Evolutionary conservation across 345 rosid species (phyloP), one percentile per base, ranked within the genome.

Genomic region (Euphorbia peplus): DNA sequence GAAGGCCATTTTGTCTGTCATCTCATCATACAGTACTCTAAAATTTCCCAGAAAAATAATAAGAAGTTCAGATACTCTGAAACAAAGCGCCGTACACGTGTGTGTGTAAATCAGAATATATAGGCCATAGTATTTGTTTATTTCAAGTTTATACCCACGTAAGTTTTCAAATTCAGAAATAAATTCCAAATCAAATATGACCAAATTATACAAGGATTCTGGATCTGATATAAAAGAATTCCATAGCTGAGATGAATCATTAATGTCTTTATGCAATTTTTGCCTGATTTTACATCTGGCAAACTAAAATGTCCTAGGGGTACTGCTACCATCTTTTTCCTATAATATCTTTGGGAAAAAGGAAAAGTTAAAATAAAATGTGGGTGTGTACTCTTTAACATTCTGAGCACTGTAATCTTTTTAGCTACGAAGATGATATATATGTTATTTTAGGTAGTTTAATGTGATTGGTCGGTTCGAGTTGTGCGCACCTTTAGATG

Each of bases 231-330:
- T 25, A 26, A 28, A 1, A 19, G 26, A 12, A 56, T 56, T 56
- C 60, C 35, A 56, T 24, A 56, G 10, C 7, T 16, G 15, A 9
- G 21, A 57, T 29, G 9, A 57, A 29, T 55, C 41, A 16, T 56
- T 28, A n/a, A 28, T 60, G 46, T 11, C 28, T 25, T 47, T 63
- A 14, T 16, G 18, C 29, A 24, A 51, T 30, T 25, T 42, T 16
- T 42, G 64, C 30, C 66, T 14, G 60, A 39, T 66, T 73, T n/a
- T 39, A 57, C 64, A 41, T 32, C 59, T 32, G 70, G 19, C 63
- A 68, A 61, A 28, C 18, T 44, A 41, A 21, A 41, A 29, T 58
- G 50, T 32, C 58, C 7, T 10, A 46, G 3, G 11, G 39, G 58
- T 61, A 26, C 62, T 54, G 35, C 19, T 12, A 66, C 18, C 46